Evolutionary conservation across 2,329 filamentous ascomycete genomes (phyloP), one percentile per base, ranked within the genome.

Genomic region (Xylariaceae sp.): DNA sequence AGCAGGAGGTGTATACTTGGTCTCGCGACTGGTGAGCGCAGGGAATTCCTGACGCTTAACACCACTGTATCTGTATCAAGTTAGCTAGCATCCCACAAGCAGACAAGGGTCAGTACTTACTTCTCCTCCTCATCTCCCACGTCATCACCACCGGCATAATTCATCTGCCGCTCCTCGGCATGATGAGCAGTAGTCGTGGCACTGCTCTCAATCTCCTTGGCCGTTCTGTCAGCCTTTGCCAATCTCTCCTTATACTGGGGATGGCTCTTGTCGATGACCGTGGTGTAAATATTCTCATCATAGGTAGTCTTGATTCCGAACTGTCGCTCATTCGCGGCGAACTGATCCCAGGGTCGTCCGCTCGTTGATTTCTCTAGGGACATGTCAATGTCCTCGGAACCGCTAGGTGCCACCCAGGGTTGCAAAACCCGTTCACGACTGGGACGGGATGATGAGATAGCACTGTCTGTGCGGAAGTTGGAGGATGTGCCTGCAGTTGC

Each of bases 281-380:
- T 99, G 1, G 94, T 99, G 76, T 99, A 99, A 49, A 94, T 85
- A 67, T 90, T 92, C 75, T 97, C 94, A 70, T 97, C 87, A 72
- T 97, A 99, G 68, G 92, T 91, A 55, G 89, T 94, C 74, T 86
- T 90, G 45, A 95, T 77, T 42, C 94, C 94, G 71, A 96, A 97
- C 35, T 91, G 84, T 58, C 86, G 82, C 75, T 95, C 90, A 70
- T 97, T 97, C 63, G 84, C 87, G 59, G 90, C 89, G 70, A 99
- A 99, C 73, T 99, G 94, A 72, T 99, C 93, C 94, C 94, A 99
- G 8, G 76, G 8, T 53, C 64, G 78, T 5, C 76, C 78, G 13
- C 74, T 70, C 55, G 72, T 74, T n/a, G 72, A 67, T 2, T 78
- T 84, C 68, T 94, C 91, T 23, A 97, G 80, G 52, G 88, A 88